Evolutionary conservation across 495 filamentous ascomycete species (phyloP).

Genomic region (Hapsidospora chrysogenum): DNA sequence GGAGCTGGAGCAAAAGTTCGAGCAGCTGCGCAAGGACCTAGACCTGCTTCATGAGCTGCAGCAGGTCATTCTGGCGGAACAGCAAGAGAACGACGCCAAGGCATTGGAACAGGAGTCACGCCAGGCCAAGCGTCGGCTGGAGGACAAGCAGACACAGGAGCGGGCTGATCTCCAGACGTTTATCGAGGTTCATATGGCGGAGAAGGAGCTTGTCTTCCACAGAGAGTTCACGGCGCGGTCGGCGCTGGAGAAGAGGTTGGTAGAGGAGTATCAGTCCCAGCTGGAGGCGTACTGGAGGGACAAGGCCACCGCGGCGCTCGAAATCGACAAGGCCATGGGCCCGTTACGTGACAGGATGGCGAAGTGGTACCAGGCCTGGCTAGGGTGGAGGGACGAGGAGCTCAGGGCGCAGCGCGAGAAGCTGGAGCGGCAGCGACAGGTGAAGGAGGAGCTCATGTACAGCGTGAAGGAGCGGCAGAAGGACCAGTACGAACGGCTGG

Average conservation of each 20-base stretch:
- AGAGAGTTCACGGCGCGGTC: slow-evolving; percentile 11
- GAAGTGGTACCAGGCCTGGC: slow-evolving; percentile 10
- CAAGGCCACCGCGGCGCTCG: slow-evolving; percentile 7
- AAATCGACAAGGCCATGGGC: slow-evolving; percentile 6
- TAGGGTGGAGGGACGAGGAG: slow-evolving; percentile 11
- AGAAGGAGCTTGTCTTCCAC: slow-evolving; percentile 8
- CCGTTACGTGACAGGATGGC: slow-evolving; percentile 14
- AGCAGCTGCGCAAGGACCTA: slow-evolving; percentile 9
- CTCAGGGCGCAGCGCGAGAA: slow-evolving; percentile 7
- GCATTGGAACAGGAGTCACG: not conserved
- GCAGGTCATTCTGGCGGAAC: slow-evolving; percentile 3
- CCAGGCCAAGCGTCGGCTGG: slow-evolving; percentile 5
- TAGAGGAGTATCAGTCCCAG: slow-evolving; percentile 14
- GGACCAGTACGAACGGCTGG: slow-evolving; percentile 3
- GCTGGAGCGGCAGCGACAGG: slow-evolving; percentile 11
- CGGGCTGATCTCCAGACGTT: slow-evolving; percentile 6
- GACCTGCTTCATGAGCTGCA: slow-evolving; percentile 11
- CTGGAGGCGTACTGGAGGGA: slow-evolving; percentile 13
- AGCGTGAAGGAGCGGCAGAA: slow-evolving; percentile 8
- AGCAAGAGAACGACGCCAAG: slow-evolving; percentile 7
- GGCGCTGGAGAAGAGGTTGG: slow-evolving; percentile 12
- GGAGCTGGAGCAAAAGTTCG: slow-evolving; percentile 11
- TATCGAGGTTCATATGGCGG: not conserved
- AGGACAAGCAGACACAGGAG: slow-evolving; percentile 8
- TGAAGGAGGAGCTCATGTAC: slow-evolving; percentile 14